A percentile compares a stretch with the other conserved stretches of the same genome.
These are phyloP conservation scores for Claviceps sp. DNA, from an alignment of 2,329 filamentous ascomycete species.

Conservation along the genomic window DNA sequence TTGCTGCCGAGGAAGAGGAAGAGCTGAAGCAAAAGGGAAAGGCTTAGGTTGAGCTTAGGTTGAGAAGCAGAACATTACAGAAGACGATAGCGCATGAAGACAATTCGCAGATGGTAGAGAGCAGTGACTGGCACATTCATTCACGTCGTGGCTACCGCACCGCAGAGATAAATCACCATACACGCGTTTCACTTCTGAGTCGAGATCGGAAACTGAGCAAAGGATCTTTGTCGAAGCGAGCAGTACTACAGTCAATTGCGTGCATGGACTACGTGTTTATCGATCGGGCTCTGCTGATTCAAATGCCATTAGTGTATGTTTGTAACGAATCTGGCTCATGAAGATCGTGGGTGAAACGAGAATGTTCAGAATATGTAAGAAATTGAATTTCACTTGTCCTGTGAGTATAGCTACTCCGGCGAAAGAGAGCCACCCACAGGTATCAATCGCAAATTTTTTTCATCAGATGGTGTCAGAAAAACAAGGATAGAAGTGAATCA, in stretches of 20 bases:
- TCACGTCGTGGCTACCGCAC: too few relatives aligned
- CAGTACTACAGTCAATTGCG: background rate
- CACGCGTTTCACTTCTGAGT: too few relatives aligned
- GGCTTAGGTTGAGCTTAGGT: slow-evolving; percentile 10
- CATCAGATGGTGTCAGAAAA: slow-evolving; percentile 49
- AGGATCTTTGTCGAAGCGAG: too few relatives aligned
- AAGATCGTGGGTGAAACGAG: slow-evolving; percentile 7
- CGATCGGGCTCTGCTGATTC: background rate
- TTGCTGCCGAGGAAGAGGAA: slow-evolving; percentile 55
- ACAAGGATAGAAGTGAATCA: background rate
- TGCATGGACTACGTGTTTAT: background rate
- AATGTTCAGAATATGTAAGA: slow-evolving; percentile 97
- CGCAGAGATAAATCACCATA: too few relatives aligned
- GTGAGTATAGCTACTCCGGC: slow-evolving; percentile 78
- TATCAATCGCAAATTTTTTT: slow-evolving; percentile 98
- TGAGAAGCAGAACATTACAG: background rate
- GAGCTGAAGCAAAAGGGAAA: slow-evolving; percentile 44
- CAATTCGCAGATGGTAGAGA: too few relatives aligned
- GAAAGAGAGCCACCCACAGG: slow-evolving; percentile 65
- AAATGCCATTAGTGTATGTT: background rate
- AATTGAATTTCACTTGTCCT: slow-evolving; percentile 69
- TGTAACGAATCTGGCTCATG: background rate
- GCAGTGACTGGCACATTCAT: too few relatives aligned
- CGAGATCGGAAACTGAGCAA: too few relatives aligned
- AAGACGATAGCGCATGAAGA: background rate